Percentiles rank a stretch among this genome's conserved stretches.
These are phyloP conservation scores for Kwoniella europaea DNA, from an alignment of 768 basidiomycete species.

Conservation along the genomic window DNA sequence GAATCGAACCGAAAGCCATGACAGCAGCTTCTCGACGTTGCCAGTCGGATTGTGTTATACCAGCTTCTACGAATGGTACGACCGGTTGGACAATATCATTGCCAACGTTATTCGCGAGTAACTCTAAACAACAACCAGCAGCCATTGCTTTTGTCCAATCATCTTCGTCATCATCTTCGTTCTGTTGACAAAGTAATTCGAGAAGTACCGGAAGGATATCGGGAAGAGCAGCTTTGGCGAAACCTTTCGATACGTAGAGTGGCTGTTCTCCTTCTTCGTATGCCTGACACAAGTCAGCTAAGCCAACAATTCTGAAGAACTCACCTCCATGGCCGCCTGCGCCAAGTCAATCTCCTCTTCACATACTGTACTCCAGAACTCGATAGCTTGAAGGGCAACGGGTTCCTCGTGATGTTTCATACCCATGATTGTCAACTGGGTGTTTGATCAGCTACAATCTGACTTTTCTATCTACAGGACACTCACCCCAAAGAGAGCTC, in stretches of 20 bases:
- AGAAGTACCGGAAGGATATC: slow-evolving; percentile 94
- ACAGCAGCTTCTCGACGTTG: slow-evolving; percentile 94
- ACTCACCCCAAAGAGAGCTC: slow-evolving; percentile 92
- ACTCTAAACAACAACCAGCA: slow-evolving; percentile 84
- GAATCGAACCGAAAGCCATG: slow-evolving; percentile 97
- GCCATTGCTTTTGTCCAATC: slow-evolving; percentile 99
- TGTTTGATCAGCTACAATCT: neutral
- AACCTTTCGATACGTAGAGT: slow-evolving; percentile 82
- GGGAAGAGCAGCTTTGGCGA: slow-evolving; percentile 90
- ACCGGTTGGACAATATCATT: slow-evolving; percentile 89
- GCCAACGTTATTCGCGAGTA: slow-evolving; percentile 86
- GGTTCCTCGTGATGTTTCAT: slow-evolving; percentile 93
- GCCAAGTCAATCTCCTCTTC: slow-evolving; percentile 94
- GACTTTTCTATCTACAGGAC: slow-evolving; percentile 59
- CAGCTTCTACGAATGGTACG: slow-evolving; percentile 96
- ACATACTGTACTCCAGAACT: slow-evolving; percentile 99
- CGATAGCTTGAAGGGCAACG: slow-evolving; percentile 93
- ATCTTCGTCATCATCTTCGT: slow-evolving; percentile 96
- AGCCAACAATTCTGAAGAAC: slow-evolving; percentile 28
- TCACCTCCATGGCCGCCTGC: slow-evolving; percentile 86
- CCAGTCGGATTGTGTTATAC: slow-evolving; percentile 93
- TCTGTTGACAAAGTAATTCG: slow-evolving; percentile 83
- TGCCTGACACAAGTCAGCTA: slow-evolving; percentile 64
- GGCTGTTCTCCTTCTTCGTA: slow-evolving; percentile 76
- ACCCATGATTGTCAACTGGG: slow-evolving; percentile 81